Evolutionary conservation across 441 rosid genomes (phyloP).

Genomic region (Sinapis alba): DNA sequence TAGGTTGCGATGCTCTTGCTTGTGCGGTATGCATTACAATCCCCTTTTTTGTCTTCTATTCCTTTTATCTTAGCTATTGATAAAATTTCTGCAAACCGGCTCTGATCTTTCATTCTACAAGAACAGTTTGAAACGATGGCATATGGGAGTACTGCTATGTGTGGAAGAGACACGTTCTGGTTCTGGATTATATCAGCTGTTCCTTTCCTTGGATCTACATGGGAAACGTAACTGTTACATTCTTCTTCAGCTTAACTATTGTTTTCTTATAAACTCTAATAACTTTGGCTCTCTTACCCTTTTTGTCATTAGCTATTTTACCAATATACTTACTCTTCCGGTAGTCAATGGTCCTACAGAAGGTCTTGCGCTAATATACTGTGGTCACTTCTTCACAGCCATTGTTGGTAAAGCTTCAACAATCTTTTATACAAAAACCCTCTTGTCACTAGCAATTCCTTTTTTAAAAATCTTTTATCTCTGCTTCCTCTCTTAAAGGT

Average conservation of each 20-base stretch:
- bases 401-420: conserved; percentile 64
- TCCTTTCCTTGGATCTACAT: conserved; percentile 92
- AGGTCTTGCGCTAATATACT: conserved; percentile 85
- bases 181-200: conserved; percentile 95
- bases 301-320: conserved; percentile 69
- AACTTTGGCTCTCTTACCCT: conserved; percentile 15
- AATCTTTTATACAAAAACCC: not conserved
- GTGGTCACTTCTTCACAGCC: conserved; percentile 76
- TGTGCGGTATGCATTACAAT: conserved; percentile 76
- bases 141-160: conserved; percentile 94
- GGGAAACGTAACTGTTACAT: conserved; percentile 76
- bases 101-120: too few species aligned
- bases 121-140: conserved; percentile 86
- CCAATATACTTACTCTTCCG: conserved; percentile 90
- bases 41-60: not conserved
- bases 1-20: conserved; percentile 99
- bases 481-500: conserved; percentile 47
- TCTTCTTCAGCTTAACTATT: conserved; percentile 7
- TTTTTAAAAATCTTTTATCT: not conserved
- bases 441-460: not conserved
- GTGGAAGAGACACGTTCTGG: conserved; percentile 89
- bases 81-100: not conserved
- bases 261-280: not conserved
- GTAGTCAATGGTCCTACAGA: conserved; percentile 97
- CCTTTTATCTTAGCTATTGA: not conserved